Conservation (phyloP, 1,284 basidiomycete genomes). For the Papiliotrema terrestris region DNA sequence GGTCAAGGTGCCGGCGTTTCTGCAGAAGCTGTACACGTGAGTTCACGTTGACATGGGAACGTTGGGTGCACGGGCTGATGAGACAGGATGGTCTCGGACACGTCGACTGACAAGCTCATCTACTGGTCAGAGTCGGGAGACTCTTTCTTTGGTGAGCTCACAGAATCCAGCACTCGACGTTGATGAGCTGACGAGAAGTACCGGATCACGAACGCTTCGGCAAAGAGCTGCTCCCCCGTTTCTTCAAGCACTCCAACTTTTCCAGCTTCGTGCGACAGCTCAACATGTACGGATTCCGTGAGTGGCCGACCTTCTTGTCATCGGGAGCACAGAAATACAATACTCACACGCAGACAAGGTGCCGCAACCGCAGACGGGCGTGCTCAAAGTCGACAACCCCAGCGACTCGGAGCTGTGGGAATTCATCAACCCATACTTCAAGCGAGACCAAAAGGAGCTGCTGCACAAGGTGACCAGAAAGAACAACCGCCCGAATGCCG, state of each 20-base stretch:
- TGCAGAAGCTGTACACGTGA: slow-evolving; percentile 88
- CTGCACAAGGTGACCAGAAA: slow-evolving; percentile 84
- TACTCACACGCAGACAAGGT: slow-evolving; percentile 62
- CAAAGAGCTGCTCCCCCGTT: slow-evolving; percentile 81
- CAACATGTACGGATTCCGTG: slow-evolving; percentile 89
- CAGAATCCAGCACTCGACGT: background rate
- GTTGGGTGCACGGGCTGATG: slow-evolving; percentile 6
- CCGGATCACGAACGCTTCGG: slow-evolving; percentile 91
- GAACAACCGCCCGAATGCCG: slow-evolving; percentile 51
- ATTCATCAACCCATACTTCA: slow-evolving; percentile 87
- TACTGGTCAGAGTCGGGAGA: slow-evolving; percentile 86
- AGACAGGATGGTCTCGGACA: slow-evolving; percentile 83
- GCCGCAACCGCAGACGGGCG: slow-evolving; percentile 92
- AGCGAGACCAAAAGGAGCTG: slow-evolving; percentile 82
- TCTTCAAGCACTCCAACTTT: slow-evolving; percentile 97
- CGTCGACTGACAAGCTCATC: slow-evolving; percentile 75
- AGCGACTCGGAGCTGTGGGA: slow-evolving; percentile 77
- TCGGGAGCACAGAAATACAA: background rate
- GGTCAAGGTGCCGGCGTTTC: slow-evolving; percentile 68
- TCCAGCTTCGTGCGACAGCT: slow-evolving; percentile 91
- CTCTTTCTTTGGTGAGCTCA: slow-evolving; percentile 74
- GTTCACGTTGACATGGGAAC: slow-evolving; percentile 33
- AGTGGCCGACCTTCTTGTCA: slow-evolving; percentile 6
- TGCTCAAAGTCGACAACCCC: slow-evolving; percentile 72
- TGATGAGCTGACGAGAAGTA: slow-evolving; percentile 56